Conservation (phyloP, 441 rosid species). For the Gossypium schwendimanii region DNA sequence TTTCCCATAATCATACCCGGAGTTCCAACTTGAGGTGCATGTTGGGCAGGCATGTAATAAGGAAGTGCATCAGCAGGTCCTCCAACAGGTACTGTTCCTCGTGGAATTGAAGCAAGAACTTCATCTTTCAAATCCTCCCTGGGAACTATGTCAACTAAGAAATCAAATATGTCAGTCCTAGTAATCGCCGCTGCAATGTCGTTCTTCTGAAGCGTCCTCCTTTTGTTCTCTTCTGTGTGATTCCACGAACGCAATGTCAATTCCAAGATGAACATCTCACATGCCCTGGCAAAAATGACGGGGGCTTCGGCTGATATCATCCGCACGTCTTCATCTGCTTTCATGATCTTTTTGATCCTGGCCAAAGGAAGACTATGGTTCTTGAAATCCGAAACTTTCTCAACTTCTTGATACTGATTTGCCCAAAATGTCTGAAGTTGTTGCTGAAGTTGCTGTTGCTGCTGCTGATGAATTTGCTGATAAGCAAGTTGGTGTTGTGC, state of each 20-base stretch:
- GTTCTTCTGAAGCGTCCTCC: conserved; percentile 47
- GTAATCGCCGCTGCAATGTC: conserved; percentile 49
- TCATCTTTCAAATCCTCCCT: conserved; percentile 48
- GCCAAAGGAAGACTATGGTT: conserved; percentile 48
- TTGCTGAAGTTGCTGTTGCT: conserved; percentile 47
- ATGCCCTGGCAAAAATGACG: conserved; percentile 38
- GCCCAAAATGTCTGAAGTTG: conserved; percentile 51
- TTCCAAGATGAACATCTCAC: conserved; percentile 48
- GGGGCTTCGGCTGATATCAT: conserved; percentile 55
- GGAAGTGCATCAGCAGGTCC: conserved; percentile 62
- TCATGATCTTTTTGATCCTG: conserved; percentile 54
- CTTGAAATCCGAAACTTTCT: conserved; percentile 38
- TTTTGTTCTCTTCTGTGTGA: conserved; percentile 50
- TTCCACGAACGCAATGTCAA: conserved; percentile 43
- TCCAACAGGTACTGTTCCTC: conserved; percentile 58
- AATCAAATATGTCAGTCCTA: conserved; percentile 43
- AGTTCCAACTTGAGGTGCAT: conserved; percentile 51
- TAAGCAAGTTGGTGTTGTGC: conserved; percentile 70
- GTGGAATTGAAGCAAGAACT: conserved; percentile 62
- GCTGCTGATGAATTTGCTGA: conserved; percentile 48
- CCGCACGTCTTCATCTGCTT: conserved; percentile 46
- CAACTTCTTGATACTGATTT: conserved; percentile 37
- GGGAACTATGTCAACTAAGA: conserved; percentile 45
- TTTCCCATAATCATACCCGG: conserved; percentile 86
- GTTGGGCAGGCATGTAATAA: conserved; percentile 69